Conservation (phyloP, 257 asterid genomes). For the Ocimum tenuiflorum region DNA sequence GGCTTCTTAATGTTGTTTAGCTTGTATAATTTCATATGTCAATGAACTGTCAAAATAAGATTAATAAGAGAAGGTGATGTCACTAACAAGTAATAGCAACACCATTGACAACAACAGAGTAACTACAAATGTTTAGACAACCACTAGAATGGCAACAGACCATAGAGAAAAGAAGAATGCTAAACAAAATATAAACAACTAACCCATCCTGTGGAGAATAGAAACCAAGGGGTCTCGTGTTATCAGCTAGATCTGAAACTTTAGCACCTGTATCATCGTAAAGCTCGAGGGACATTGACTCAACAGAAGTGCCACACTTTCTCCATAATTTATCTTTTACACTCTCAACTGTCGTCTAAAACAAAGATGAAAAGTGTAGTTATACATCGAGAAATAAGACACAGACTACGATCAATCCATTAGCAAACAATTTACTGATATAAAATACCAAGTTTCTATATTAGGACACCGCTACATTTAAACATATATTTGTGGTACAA, state of each 20-base stretch:
- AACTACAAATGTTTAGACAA: neutral
- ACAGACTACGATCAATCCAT: neutral
- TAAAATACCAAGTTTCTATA: neutral
- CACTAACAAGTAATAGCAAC: too few relatives aligned
- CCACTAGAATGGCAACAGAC: neutral
- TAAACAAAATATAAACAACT: constrained; percentile 17
- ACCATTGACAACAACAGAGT: too few relatives aligned
- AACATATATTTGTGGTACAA: neutral
- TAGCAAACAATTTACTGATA: neutral
- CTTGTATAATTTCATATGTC: neutral
- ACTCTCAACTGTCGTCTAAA: constrained; percentile 73
- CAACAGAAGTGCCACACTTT: constrained; percentile 84
- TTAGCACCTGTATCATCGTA: constrained; percentile 67
- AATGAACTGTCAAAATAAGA: neutral
- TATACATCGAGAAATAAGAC: too few relatives aligned
- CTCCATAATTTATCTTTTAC: constrained; percentile 88
- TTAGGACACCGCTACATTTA: neutral
- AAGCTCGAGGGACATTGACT: constrained; percentile 80
- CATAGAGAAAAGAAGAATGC: neutral
- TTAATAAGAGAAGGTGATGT: neutral
- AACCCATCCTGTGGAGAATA: constrained; percentile 87
- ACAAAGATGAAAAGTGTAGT: constrained; percentile 15
- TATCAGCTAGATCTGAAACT: constrained; percentile 51
- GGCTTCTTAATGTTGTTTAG: neutral
- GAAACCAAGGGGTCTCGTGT: constrained; percentile 66